Evolutionary conservation across 345 rosid species (phyloP).

Genomic region (Sonneratia caseolaris): DNA sequence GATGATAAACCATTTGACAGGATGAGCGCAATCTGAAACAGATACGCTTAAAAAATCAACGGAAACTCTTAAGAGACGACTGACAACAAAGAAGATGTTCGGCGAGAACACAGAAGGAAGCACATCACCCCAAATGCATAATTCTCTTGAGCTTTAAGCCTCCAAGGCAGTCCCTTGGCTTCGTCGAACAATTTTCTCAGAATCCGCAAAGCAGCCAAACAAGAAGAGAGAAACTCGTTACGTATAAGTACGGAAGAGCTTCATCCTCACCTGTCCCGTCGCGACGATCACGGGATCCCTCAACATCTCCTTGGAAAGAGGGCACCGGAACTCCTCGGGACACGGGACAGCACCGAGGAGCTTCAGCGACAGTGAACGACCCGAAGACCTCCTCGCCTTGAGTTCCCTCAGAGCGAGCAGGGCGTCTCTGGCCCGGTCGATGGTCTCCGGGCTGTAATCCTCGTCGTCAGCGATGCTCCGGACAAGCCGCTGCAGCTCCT

Average conservation of each 20-base stretch:
- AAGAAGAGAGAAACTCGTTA: neutral
- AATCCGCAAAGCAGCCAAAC: constrained; percentile 8
- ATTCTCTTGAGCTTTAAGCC: neutral
- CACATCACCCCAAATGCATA: neutral
- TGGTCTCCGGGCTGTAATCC: constrained; percentile 35
- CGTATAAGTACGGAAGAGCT: neutral
- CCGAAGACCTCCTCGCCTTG: constrained; percentile 37
- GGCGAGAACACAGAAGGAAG: neutral
- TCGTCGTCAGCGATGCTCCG: constrained; percentile 57
- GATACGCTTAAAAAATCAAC: too few relatives aligned
- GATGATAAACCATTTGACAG: too few relatives aligned
- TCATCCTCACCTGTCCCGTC: constrained; percentile 63
- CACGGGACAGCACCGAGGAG: constrained; percentile 34
- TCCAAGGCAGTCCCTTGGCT: neutral
- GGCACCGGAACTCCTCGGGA: constrained; percentile 81
- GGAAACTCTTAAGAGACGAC: too few relatives aligned
- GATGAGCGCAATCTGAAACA: too few relatives aligned
- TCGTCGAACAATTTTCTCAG: neutral
- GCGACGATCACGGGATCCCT: constrained; percentile 85
- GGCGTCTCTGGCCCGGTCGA: constrained; percentile 66
- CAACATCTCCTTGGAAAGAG: constrained; percentile 81
- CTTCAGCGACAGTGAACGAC: constrained; percentile 33
- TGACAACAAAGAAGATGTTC: too few relatives aligned
- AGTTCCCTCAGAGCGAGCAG: constrained; percentile 43
- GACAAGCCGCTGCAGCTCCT: constrained; percentile 57